Evolutionary conservation across 495 filamentous ascomycete species (phyloP).

Genomic region (Xylaria intraflava): DNA sequence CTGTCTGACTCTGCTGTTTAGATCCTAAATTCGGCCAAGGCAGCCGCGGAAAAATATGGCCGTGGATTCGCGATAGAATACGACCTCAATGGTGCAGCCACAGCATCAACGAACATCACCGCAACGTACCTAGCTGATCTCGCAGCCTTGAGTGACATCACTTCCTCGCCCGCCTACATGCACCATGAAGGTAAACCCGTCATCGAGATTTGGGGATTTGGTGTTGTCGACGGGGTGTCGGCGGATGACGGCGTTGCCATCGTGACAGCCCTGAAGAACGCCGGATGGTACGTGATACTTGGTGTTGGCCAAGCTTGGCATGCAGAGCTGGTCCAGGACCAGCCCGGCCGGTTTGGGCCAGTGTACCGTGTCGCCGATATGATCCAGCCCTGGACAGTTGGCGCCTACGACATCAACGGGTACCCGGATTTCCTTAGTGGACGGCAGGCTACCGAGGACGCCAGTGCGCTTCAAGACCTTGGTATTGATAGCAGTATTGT

Average conservation of each 20-base stretch:
- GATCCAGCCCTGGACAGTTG: conserved; percentile 29
- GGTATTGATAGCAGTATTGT: conserved; percentile 22
- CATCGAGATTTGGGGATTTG: conserved; percentile 27
- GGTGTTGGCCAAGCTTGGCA: conserved; percentile 25
- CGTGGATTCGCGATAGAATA: conserved; percentile 28
- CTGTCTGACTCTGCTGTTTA: conserved; percentile 3
- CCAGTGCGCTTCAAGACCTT: conserved; percentile 15
- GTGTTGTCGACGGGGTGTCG: conserved; percentile 18
- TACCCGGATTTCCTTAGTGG: conserved; percentile 18
- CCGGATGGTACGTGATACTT: conserved; percentile 24
- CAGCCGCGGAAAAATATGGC: conserved; percentile 27
- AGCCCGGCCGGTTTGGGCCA: conserved; percentile 16
- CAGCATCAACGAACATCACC: conserved; percentile 15
- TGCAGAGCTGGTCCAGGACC: conserved; percentile 18
- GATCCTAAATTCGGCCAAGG: conserved; percentile 20
- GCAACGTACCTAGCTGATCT: conserved; percentile 20
- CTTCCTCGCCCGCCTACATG: conserved; percentile 26
- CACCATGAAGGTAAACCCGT: conserved; percentile 28
- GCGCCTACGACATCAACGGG: conserved; percentile 18
- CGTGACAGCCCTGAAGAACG: conserved; percentile 21
- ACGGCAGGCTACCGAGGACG: conserved; percentile 20
- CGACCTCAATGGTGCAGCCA: conserved; percentile 22
- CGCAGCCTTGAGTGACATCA: conserved; percentile 15
- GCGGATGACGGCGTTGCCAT: conserved; percentile 23
- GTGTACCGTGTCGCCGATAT: conserved; percentile 26